Conservation (phyloP, 2,329 filamentous ascomycete species). For the Mycocentrospora acerina region DNA sequence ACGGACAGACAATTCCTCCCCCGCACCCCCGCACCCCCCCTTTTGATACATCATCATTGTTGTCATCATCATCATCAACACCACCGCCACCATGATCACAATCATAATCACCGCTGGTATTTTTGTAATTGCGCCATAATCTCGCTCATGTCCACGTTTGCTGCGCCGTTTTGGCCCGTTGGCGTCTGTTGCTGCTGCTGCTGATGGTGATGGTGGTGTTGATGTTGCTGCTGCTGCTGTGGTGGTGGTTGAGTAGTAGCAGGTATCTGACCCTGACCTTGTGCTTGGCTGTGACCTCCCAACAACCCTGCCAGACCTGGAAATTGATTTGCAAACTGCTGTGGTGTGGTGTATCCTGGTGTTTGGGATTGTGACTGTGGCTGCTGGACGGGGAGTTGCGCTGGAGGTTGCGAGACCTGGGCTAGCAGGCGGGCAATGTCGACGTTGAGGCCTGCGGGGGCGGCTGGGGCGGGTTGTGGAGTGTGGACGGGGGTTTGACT, state of each 20-base stretch:
- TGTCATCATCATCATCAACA: too few relatives aligned
- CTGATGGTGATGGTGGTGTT: too few relatives aligned
- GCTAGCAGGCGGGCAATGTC: constrained; percentile 45
- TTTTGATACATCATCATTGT: too few relatives aligned
- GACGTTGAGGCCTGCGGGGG: constrained; percentile 20
- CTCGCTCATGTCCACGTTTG: constrained; percentile 59
- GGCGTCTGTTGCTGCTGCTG: constrained; percentile 30
- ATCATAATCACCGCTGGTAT: constrained; percentile 54
- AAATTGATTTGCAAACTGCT: constrained; percentile 34
- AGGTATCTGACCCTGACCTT: too few relatives aligned
- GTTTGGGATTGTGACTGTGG: constrained; percentile 12
- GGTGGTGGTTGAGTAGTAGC: too few relatives aligned
- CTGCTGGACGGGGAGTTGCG: too few relatives aligned
- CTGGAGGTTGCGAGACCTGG: constrained; percentile 25
- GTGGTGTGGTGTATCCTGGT: constrained; percentile 21
- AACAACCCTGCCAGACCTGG: constrained; percentile 34
- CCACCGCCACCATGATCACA: too few relatives aligned
- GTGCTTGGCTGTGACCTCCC: constrained; percentile 14
- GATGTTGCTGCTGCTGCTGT: too few relatives aligned
- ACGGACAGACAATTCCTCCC: too few relatives aligned
- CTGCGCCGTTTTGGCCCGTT: constrained; percentile 12
- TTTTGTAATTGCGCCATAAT: constrained; percentile 73
- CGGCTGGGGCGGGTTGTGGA: constrained; percentile 39
- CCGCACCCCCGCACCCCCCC: too few relatives aligned
- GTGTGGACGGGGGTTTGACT: constrained; percentile 38